Evolutionary conservation across 169 alveolate species (phyloP).

Genomic region (Cryptosporidium sp.): DNA sequence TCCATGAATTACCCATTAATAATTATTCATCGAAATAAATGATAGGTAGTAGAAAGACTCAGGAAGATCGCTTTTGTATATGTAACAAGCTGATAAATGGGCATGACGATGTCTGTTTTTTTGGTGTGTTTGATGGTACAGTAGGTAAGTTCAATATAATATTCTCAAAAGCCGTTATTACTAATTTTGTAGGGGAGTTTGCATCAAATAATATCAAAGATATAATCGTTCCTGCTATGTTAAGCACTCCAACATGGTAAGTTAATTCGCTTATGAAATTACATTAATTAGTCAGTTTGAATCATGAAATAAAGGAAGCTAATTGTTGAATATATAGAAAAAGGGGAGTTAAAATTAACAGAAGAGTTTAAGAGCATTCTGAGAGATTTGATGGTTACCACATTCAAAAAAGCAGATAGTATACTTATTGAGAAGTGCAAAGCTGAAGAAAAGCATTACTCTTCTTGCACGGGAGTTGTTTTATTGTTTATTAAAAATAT

Average conservation of each 20-base stretch:
- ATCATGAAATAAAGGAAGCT: slow-evolving; percentile 11
- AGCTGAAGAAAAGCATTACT: slow-evolving; percentile 80
- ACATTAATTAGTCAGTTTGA: not conserved
- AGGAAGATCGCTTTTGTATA: slow-evolving; percentile 84
- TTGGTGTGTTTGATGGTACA: slow-evolving; percentile 88
- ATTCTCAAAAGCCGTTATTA: not conserved
- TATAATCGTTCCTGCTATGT: slow-evolving; percentile 80
- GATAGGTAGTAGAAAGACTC: slow-evolving; percentile 83
- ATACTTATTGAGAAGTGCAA: slow-evolving; percentile 80
- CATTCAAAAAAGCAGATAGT: slow-evolving; percentile 80
- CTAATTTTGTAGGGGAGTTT: slow-evolving; percentile 77
- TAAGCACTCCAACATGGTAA: slow-evolving; percentile 79
- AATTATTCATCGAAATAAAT: not conserved
- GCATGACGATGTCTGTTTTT: slow-evolving; percentile 79
- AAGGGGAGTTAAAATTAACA: slow-evolving; percentile 25
- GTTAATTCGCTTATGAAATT: not conserved
- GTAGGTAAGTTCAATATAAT: slow-evolving; percentile 78
- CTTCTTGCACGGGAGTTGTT: slow-evolving; percentile 85
- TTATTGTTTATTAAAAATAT: slow-evolving; percentile 80
- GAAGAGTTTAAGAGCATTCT: slow-evolving; percentile 28
- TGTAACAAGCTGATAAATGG: slow-evolving; percentile 77
- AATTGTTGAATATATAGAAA: slow-evolving; percentile 44
- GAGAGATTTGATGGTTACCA: slow-evolving; percentile 62
- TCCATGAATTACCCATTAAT: not conserved
- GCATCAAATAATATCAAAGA: slow-evolving; percentile 83